phyloP scores from a whole-genome alignment of 345 rosid species.

The Linum usitatissimum region DNA sequence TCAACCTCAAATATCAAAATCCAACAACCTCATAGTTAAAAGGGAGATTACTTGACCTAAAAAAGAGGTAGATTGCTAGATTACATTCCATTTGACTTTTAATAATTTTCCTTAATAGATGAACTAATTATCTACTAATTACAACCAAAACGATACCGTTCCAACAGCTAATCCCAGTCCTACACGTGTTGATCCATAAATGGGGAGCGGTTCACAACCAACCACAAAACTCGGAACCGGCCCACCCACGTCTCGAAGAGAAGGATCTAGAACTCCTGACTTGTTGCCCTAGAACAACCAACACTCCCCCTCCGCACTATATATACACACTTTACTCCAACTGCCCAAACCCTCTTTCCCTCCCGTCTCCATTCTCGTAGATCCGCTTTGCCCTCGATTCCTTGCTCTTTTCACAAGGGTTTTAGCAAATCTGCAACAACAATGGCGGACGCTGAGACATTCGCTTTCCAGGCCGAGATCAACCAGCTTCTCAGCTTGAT shows the following conservation, averaged over 20 bases:
- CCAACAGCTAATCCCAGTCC: too few relatives aligned
- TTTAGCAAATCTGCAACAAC: neutral
- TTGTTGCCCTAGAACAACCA: neutral
- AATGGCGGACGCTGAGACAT: slow-evolving; percentile 1
- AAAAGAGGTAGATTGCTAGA: too few relatives aligned
- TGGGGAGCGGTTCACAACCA: too few relatives aligned
- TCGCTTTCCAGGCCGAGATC: neutral
- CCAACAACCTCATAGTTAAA: too few relatives aligned
- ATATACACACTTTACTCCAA: neutral
- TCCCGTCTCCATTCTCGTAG: neutral
- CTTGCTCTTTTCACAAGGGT: neutral
- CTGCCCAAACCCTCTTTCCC: neutral
- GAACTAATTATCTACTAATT: too few relatives aligned
- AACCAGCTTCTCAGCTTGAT: neutral
- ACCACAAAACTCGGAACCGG: too few relatives aligned
- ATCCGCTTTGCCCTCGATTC: neutral
- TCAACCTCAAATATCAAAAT: too few relatives aligned
- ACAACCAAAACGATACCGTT: too few relatives aligned
- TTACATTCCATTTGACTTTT: too few relatives aligned
- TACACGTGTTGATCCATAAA: too few relatives aligned
- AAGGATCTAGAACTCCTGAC: neutral
- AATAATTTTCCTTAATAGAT: too few relatives aligned
- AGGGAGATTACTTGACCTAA: too few relatives aligned
- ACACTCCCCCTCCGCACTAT: neutral
- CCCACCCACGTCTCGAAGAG: neutral